Base-by-base conservation (phyloP, 768 basidiomycete genomes). In the Lyophyllum atratum region DNA sequence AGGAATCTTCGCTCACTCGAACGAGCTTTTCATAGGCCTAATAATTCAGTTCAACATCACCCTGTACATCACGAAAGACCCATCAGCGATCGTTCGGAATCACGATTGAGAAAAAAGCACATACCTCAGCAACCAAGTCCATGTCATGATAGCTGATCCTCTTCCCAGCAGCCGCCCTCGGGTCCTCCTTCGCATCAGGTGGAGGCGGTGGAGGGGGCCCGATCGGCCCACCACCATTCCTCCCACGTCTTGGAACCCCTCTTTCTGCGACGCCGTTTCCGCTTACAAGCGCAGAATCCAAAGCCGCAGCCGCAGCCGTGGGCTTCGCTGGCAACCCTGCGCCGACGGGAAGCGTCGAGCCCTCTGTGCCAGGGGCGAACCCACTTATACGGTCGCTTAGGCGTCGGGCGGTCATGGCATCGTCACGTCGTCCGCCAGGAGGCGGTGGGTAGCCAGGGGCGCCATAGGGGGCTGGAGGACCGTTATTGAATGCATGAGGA, bases 91-190 rank as follows among this genome's bases (percentile, higher is more conserved):
- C 54, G 33, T 31, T 24, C 56, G 31, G 43, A 43, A 19, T 17
- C 21, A 39, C 29, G 56, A 47, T n/a, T 50, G 46, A 52, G 53
- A 59, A 56, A 54, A 56, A 59, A 34, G 44, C 40, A 63, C 66
- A 43, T 52, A 81, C 86, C 80, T 91, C 91, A 26, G 93, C 91
- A 62, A 93, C 92, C 70, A 90, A 77, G 76, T 98, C 95, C 87
- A 97, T 92, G 73, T 98, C 95, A 69, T 93, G 88, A 68, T 98
- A 98, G 74, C 92, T 94, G 54, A 98, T 86, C 72, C 92, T 85
- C 73, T 87, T 90, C 44, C 92, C 92, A 31, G 87, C 90, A 29
- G 90, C 89, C 26, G 95, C 92, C 39, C 95, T 80, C 42, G 95
- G 95, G 70, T 98, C 95, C 71, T 94, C 92, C 73, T 92, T 93